Base-by-base conservation (phyloP, 257 asterid genomes). In the Nicotiana benthamiana region DNA sequence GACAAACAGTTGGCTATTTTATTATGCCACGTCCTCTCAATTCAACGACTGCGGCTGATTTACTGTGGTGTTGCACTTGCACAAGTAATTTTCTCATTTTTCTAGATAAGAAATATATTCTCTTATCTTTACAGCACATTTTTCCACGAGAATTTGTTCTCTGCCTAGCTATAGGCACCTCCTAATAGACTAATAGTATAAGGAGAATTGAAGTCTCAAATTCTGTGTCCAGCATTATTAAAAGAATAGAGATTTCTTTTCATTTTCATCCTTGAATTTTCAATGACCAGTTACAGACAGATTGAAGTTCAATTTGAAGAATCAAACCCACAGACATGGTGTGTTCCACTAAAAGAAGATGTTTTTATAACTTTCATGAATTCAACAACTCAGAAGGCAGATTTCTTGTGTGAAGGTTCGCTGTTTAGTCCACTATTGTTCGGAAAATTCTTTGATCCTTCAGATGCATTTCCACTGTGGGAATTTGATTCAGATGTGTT, bases 381-480 rank as follows among this genome's bases (percentile, higher is more conserved):
- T 77, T n/a, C 88, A 18, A 32, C 43, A 6, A 87, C 83, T 24
- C 84, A 85, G 4, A 91, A 87, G 28, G 59, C 88, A 32, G 36
- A 32, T 32, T 32, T 32, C 28, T 88, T 88, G 28, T 84, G 87
- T 6, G 77, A 86, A 4, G 93, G 93, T 16, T 92, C 98, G 0
- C 57, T 92, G 3, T 92, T 92, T 85, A 93, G 92, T 75, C 97
- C 97, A 10, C 48, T 87, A 17, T 61, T 94, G 86, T 93, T 94
- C 48, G 98, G 97, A 2, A 93, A 94, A 81, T 94, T 90, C 91
- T 94, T 94, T 80, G 98, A 94, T 87, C 98, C 98, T 0, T 90
- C 97, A 12, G 98, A 94, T 77, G 98, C 97, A 5, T 94, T 94
- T 54, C 98, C 98, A 0, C 66, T 94, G 0, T 94, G 97, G 98